Evolutionary conservation across 345 rosid genomes (phyloP), one percentile per base, ranked within the genome.

Genomic region (Geranium brycei): DNA sequence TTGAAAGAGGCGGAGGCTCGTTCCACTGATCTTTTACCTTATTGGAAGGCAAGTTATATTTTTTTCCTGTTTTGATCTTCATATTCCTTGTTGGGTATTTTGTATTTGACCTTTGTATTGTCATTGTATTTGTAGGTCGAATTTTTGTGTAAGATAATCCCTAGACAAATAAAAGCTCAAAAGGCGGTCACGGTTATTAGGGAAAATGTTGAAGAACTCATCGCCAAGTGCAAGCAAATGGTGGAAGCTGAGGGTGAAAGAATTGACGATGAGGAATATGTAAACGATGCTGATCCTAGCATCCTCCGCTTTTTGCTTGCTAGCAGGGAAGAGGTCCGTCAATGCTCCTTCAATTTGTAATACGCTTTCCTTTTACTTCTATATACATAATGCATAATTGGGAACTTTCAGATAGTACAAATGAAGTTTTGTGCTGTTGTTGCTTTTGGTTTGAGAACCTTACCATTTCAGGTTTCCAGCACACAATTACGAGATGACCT

Each of bases 1-100:
- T 74, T 89, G 40, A 89, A 89, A 81, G 96, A 92, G 74, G 98
- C 98, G 10, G 98, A 89, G 80, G 82, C 83, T 73, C 91, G 98
- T 17, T 83, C 96, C 59, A 92, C 95, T 14, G 98, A 92, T 80
- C 68, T 92, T 66, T 64, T 92, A 65, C 98, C 98, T 0, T 89
- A 92, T 68, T 92, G 98, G 98, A 89, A 92, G 95, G 98, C 70
- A 71, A 69, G 53, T 47, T 47, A 13, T 47, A 13, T 13, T 8
- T 47, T 7, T 8, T 47, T 47, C 15, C 58, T 31, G 23, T 7
- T 68, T 57, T 58, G 61, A 3, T 65, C 69, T 32, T 62, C 10
- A 30, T 16, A 4, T 60, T 56, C 57, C 69, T 18, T 23, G 60
- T 62, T 57, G 35, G 15, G 7, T 59, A 17, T 23, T 32, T 68